Base-by-base conservation (phyloP, 2,329 filamentous ascomycete genomes). In the Phialophora expanda region DNA sequence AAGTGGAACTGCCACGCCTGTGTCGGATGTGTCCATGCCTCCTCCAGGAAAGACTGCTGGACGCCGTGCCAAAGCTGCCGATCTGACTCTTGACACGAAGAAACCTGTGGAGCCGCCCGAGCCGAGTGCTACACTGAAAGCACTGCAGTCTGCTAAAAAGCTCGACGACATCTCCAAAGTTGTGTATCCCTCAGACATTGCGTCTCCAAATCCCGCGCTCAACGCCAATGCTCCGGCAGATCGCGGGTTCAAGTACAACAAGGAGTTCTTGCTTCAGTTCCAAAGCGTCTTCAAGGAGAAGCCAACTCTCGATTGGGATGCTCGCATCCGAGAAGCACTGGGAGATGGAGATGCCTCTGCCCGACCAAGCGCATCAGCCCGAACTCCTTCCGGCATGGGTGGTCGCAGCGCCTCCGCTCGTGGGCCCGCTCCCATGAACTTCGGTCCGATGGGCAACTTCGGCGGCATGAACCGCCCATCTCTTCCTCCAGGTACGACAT, bases 251-350 rank as follows among this genome's bases (percentile, higher is more conserved):
- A 93, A 96, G 78, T 99, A 99, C 79, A 93, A 98, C 80, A 91
- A 93, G 74, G 89, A 90, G 73, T 99, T 99, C 84, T 83, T 99
- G 80, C 85, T 99, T 32, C 95, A 99, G 76, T 99, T 99, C 85
- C 92, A 97, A 81, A 87, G 87, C 73, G 92, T 97, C 22, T 99
- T 97, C 81, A 96, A 92, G 69, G 95, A 99, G 83, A 96, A 97
- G 81, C 95, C 95, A 14, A 96, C 93, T 0, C 79, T 93, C 51
- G 94, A 98, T 75, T 99, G 97, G 87, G 91, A 96, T 75, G 85
- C 89, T 71, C 93, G 95, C 75, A 89, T 99, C 68, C 85, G 94
- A 85, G 89, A 90, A 80, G 84, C 90, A 82, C 78, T 99, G 71
- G 94, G 94, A 65, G 93, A 97, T 70, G 83, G 83, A 44, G 85